A percentile compares a stretch with the other conserved stretches of the same genome.
Evolutionary conservation across 1,139 yeast species (phyloP).

Genomic region (Hansenula lynferdii): DNA sequence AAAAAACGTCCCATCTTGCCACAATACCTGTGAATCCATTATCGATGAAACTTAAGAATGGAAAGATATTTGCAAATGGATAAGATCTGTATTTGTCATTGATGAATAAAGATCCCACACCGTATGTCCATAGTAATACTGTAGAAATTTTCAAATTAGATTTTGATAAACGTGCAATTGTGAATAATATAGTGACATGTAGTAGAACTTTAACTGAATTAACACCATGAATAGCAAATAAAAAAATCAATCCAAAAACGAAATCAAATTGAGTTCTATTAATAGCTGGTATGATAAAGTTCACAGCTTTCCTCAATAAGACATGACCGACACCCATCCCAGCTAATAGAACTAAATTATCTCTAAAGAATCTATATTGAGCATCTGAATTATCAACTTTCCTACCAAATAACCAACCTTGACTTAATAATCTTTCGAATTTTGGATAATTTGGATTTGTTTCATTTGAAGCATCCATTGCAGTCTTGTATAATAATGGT

Average conservation of each 20-base stretch:
- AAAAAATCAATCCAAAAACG: constrained; percentile 61
- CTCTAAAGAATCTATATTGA: constrained; percentile 86
- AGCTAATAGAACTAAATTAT: constrained; percentile 61
- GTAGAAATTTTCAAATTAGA: constrained; percentile 23
- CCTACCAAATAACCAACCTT: constrained; percentile 76
- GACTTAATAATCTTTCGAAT: constrained; percentile 54
- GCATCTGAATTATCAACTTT: constrained; percentile 86
- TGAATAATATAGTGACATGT: constrained; percentile 53
- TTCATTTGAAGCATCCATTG: constrained; percentile 75
- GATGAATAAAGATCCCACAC: constrained; percentile 67
- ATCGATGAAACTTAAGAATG: constrained; percentile 44
- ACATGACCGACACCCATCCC: constrained; percentile 53
- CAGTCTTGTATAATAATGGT: constrained; percentile 79
- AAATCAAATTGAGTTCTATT: constrained; percentile 61
- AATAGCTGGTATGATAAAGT: constrained; percentile 20
- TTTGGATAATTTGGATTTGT: constrained; percentile 70
- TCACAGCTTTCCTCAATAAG: constrained; percentile 36
- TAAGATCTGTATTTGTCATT: constrained; percentile 64
- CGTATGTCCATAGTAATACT: constrained; percentile 69
- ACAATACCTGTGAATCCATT: constrained; percentile 65
- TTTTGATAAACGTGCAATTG: constrained; percentile 41
- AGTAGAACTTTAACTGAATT: constrained; percentile 56
- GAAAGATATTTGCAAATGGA: constrained; percentile 39
- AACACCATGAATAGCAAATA: constrained; percentile 78
- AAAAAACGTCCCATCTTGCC: constrained; percentile 93